Percentiles rank a stretch among this genome's conserved stretches.
Evolutionary conservation across 345 rosid species (phyloP).

Genomic region (Reutealis trisperma): DNA sequence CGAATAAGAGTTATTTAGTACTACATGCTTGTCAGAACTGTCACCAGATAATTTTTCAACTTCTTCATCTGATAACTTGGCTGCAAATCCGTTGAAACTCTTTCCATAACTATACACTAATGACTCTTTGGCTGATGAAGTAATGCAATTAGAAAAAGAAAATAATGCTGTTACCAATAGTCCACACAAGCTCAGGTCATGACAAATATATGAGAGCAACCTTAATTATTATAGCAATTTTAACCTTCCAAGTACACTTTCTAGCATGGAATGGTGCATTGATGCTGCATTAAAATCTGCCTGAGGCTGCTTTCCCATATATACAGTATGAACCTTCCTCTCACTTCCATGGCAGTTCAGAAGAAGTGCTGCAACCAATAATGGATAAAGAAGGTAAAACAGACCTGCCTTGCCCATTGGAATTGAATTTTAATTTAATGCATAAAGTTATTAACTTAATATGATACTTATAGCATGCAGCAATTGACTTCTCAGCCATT

Average conservation of each 20-base stretch:
- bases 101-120: background rate
- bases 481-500: no score
- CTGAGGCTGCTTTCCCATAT: constrained; percentile 36
- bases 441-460: no score
- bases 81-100: constrained; percentile 21
- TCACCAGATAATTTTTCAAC: constrained; percentile 8
- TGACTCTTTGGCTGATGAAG: background rate
- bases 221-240: background rate
- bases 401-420: background rate
- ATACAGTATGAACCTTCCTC: constrained; percentile 34
- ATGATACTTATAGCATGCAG: no score
- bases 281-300: constrained; percentile 11
- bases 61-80: constrained; percentile 14
- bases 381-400: constrained; percentile 5
- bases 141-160: background rate
- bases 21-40: background rate
- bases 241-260: constrained; percentile 38
- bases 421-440: no score
- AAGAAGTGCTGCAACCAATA: constrained; percentile 23
- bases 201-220: no score
- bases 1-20: no score
- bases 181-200: no score
- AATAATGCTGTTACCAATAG: no score
- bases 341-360: constrained; percentile 26
- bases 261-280: constrained; percentile 34